A percentile compares a stretch with the other conserved stretches of the same genome.
Evolutionary conservation across 345 rosid species (phyloP).

Genomic region (Salix suchowensis): DNA sequence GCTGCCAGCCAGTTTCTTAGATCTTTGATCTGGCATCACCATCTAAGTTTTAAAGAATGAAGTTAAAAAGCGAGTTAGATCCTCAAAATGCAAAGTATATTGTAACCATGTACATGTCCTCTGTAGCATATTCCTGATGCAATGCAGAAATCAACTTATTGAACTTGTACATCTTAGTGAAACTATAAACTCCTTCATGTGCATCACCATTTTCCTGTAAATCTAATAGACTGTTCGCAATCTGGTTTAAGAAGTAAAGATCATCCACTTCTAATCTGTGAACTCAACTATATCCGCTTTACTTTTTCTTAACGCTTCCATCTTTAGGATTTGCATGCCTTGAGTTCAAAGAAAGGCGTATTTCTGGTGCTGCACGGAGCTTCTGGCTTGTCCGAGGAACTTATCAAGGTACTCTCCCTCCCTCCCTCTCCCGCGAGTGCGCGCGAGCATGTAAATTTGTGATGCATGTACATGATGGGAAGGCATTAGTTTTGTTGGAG

Average conservation of each 20-base stretch:
- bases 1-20: background rate
- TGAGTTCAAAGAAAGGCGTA: conserved; percentile 73
- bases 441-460: too few species aligned
- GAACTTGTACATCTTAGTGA: background rate
- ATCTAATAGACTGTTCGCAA: background rate
- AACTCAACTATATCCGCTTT: background rate
- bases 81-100: background rate
- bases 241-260: background rate
- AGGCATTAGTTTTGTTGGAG: background rate
- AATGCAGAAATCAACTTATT: too few species aligned
- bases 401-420: conserved; percentile 51
- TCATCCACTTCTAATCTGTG: background rate
- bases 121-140: background rate
- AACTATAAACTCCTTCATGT: background rate
- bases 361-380: conserved; percentile 94
- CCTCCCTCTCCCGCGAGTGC: background rate
- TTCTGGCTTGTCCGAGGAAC: conserved; percentile 69
- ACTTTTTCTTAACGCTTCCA: background rate
- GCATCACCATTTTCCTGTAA: too few species aligned
- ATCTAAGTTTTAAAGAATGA: background rate
- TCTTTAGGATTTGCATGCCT: conserved; percentile 52
- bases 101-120: background rate
- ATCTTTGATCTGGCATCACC: background rate
- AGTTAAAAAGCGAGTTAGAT: background rate
- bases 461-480: background rate